phyloP scores from a whole-genome alignment of 129 eudicot genomes.

The Cynara cardunculus region DNA sequence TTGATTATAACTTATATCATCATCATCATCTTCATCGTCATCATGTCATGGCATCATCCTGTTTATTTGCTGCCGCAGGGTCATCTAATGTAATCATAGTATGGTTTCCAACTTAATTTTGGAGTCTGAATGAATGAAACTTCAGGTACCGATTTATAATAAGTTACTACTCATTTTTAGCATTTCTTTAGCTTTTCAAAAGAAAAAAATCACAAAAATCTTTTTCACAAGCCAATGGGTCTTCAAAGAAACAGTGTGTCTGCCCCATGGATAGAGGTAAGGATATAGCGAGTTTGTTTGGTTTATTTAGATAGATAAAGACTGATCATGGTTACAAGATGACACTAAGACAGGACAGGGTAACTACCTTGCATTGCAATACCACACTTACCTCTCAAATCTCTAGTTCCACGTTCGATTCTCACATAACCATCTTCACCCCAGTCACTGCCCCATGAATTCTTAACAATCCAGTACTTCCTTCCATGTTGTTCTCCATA shows the following conservation, averaged over 20 bases:
- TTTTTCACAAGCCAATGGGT: neutral
- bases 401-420: conserved; percentile 28
- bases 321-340: neutral
- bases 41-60: neutral
- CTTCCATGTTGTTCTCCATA: conserved; percentile 33
- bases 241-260: neutral
- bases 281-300: neutral
- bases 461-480: conserved; percentile 53
- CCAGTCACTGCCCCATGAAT: conserved; percentile 56
- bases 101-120: neutral
- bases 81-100: neutral
- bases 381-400: conserved; percentile 38
- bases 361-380: conserved; percentile 47
- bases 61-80: neutral
- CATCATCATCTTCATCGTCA: too few species aligned
- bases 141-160: neutral
- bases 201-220: too few species aligned
- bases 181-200: neutral
- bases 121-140: neutral
- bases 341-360: conserved; percentile 26
- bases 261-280: too few species aligned
- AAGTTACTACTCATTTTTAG: neutral
- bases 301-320: neutral
- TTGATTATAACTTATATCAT: too few species aligned
- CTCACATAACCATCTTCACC: conserved; percentile 51